Evolutionary conservation across 2,329 filamentous ascomycete genomes (phyloP), one percentile per base, ranked within the genome.

Genomic region (Pseudogymnoascus sp.): DNA sequence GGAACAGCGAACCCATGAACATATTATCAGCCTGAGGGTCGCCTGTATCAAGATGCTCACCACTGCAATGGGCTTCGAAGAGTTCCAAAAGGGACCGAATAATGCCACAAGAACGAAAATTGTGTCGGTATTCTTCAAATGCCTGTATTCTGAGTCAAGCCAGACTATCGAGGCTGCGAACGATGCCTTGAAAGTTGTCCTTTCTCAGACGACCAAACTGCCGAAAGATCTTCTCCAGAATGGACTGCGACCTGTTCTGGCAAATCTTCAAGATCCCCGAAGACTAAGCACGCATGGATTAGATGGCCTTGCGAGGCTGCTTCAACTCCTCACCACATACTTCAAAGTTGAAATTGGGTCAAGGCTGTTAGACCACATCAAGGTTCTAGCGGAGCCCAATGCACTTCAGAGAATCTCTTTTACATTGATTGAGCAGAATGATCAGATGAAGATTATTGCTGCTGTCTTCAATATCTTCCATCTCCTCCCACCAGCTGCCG

Each of bases 311-410:
- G 92, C 92, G 15, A 86, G 93, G 39, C 80, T 99, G 1, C 76
- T 99, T 64, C 93, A 94, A 66, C 80, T 99, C 1, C 79, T 99
- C 15, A 99, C 93, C 0, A 97, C 94, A 64, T 99, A 99, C 74
- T 99, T 99, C 77, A 99, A 99, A 75, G 92, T 97, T 0, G 94
- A 99, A 72, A 99, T 99, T 61, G 95, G 94, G 5, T 85, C 90
- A 21, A 85, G 94, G 25, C 77, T 99, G n/a, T 80, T 99, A 8
- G 93, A 97, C 66, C 94, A 99, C 69, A 88, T 97, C 75, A 93
- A 93, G 71, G 84, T 87, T 9, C 92, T 99, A 66, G 92, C 93
- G 1, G 92, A 97, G 63, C 83, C 89, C 2, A 82, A 80, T 60
- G 82, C 86, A 12, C 78, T 97, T 67, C 92, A 97, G 72, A 90